Conservation (phyloP, 2,329 filamentous ascomycete genomes). For the Trichophyton equinum region DNA sequence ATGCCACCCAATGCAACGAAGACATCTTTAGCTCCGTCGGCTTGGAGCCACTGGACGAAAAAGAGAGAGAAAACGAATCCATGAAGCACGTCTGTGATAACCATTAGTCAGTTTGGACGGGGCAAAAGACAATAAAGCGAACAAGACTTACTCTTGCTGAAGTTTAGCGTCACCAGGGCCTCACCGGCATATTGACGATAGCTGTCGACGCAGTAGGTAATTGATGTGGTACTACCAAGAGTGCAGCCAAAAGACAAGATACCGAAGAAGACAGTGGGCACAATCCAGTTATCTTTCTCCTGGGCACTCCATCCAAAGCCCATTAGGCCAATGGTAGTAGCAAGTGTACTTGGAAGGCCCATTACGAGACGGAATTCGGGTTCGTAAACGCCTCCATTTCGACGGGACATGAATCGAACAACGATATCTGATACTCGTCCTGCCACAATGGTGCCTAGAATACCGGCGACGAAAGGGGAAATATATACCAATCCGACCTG, state of each 20-base stretch:
- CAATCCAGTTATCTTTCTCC: conserved; percentile 66
- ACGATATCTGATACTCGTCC: conserved; percentile 78
- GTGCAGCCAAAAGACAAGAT: conserved; percentile 85
- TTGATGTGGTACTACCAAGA: conserved; percentile 76
- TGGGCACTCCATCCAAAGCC: conserved; percentile 90
- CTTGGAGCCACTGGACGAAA: conserved; percentile 69
- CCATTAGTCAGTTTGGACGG: conserved; percentile 1
- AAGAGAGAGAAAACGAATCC: conserved; percentile 82
- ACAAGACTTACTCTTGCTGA: conserved; percentile 58
- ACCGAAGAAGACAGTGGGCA: conserved; percentile 88
- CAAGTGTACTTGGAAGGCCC: conserved; percentile 65
- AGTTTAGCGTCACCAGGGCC: conserved; percentile 85
- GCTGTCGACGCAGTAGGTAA: conserved; percentile 88
- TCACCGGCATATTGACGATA: conserved; percentile 91
- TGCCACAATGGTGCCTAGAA: conserved; percentile 83
- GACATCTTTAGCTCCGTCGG: conserved; percentile 61
- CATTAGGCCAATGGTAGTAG: conserved; percentile 76
- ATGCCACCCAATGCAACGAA: conserved; percentile 78
- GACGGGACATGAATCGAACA: conserved; percentile 65
- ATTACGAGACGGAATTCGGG: conserved; percentile 87
- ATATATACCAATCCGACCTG: conserved; percentile 80
- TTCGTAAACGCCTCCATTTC: conserved; percentile 89
- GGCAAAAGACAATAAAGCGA: background rate
- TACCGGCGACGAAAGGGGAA: conserved; percentile 75
- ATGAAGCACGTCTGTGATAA: conserved; percentile 57